A percentile compares a stretch with the other conserved stretches of the same genome.
phyloP scores from a whole-genome alignment of 129 eudicot genomes.

The Heracleum sosnowskyi region DNA sequence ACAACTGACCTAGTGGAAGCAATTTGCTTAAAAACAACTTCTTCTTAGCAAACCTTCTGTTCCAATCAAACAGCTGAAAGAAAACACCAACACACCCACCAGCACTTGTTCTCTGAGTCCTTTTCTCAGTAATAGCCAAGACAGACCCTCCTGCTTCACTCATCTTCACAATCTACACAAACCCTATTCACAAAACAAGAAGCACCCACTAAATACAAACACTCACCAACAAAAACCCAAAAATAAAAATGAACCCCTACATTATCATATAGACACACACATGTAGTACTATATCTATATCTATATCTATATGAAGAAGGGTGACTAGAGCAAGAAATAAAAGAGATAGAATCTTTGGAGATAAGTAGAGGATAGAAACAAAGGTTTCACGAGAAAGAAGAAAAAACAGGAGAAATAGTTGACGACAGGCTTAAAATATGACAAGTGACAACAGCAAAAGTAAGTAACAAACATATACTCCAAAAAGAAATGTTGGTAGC shows the following conservation, averaged over 20 bases:
- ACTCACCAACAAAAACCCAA: background rate
- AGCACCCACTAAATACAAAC: background rate
- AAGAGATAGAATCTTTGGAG: background rate
- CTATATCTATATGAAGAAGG: background rate
- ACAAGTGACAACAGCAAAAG: background rate
- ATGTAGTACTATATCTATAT: too few relatives aligned
- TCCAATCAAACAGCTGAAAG: conserved; percentile 97
- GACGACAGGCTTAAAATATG: background rate
- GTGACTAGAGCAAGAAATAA: background rate
- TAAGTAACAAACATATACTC: background rate
- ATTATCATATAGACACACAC: background rate
- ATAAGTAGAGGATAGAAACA: background rate
- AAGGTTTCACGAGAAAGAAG: conserved; percentile 3
- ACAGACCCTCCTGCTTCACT: conserved; percentile 36
- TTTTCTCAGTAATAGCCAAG: conserved; percentile 59
- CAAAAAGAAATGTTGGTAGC: background rate
- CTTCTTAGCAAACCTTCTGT: conserved; percentile 80
- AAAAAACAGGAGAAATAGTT: background rate
- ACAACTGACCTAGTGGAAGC: conserved; percentile 62
- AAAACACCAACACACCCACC: conserved; percentile 88
- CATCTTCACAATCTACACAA: conserved; percentile 25
- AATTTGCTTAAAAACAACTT: conserved; percentile 68
- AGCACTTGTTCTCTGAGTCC: conserved; percentile 28
- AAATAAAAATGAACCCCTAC: background rate
- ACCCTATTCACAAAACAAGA: background rate